These are phyloP conservation scores for Kwoniella sp. DNA, from an alignment of 768 basidiomycete genomes.

Conservation along the genomic window DNA sequence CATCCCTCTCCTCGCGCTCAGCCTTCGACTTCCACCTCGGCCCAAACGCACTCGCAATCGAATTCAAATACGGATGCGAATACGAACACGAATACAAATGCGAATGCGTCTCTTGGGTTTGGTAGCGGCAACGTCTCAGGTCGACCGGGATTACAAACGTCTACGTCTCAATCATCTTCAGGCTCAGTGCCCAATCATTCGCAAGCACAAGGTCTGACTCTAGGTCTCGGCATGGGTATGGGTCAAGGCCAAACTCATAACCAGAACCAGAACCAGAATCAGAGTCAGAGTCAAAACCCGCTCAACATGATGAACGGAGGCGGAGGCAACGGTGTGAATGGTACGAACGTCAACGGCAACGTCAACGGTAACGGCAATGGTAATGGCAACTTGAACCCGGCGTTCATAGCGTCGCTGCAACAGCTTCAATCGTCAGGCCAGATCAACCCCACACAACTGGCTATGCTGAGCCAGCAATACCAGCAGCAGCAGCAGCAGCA, in stretches of 20 bases:
- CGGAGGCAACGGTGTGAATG: background rate
- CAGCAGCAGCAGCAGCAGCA: constrained; percentile 17
- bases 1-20: too few species aligned
- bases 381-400: constrained; percentile 10
- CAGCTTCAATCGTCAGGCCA: constrained; percentile 14
- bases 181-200: background rate
- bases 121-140: background rate
- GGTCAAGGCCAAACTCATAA: background rate
- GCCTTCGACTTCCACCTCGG: background rate
- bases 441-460: constrained; percentile 6
- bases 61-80: too few species aligned
- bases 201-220: background rate
- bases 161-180: background rate
- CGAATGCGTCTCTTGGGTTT: too few species aligned
- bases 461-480: constrained; percentile 9
- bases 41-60: background rate
- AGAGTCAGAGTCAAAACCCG: background rate
- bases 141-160: background rate
- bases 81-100: too few species aligned
- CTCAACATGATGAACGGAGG: background rate
- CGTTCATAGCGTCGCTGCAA: constrained; percentile 14
- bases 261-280: background rate
- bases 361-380: background rate
- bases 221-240: too few species aligned
- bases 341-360: background rate